Conservation (phyloP, 2,329 filamentous ascomycete species). For the Exophiala phaeomuriformis region DNA sequence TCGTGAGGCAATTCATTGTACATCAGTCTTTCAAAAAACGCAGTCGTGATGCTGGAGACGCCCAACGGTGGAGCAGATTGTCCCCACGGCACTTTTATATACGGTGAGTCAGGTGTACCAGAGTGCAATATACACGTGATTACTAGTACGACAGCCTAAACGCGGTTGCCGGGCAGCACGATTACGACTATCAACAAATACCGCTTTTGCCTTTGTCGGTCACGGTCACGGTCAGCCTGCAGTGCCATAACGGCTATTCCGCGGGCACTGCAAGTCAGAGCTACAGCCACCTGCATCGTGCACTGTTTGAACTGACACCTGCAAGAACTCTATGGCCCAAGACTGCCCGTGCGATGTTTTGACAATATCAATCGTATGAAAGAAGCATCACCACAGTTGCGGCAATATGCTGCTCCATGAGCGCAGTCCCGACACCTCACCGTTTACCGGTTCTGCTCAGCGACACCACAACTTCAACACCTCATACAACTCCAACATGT, state of each 20-base stretch:
- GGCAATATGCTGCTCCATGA: conserved; percentile 24
- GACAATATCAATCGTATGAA: conserved; percentile 7
- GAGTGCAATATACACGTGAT: not conserved
- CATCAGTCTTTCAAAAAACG: not conserved
- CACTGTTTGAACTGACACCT: not conserved
- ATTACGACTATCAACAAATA: not conserved
- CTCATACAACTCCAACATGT: conserved; percentile 50
- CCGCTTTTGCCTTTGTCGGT: not conserved
- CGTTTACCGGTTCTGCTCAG: conserved; percentile 58
- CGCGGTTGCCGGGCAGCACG: not conserved
- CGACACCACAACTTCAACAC: conserved; percentile 75
- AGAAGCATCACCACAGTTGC: conserved; percentile 3
- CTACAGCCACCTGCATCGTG: not conserved
- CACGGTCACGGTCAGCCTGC: not conserved
- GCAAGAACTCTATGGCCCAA: not conserved
- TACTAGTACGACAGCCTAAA: not conserved
- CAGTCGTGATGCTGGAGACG: conserved; percentile 1
- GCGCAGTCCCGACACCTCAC: conserved; percentile 22
- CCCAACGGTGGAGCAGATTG: not conserved
- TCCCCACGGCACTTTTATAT: not conserved
- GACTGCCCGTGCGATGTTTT: not conserved
- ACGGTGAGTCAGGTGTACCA: not conserved
- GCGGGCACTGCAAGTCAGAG: not conserved
- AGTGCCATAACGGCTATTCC: not conserved
- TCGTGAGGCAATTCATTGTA: not conserved